Conservation (phyloP, 2,329 filamentous ascomycete genomes). For the Fusarium succisae region DNA sequence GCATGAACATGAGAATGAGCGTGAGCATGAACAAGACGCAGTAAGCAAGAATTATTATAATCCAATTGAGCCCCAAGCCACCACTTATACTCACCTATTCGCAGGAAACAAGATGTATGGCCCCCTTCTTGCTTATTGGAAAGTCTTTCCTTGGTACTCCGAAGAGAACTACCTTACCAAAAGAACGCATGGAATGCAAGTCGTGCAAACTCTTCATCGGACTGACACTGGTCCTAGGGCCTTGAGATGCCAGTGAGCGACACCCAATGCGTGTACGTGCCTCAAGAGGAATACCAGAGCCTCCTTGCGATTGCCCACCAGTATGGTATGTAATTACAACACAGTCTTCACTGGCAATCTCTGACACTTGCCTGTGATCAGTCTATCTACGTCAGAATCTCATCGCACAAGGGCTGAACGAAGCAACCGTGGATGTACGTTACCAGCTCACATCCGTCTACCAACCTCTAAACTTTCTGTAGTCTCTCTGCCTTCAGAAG, state of each 20-base stretch:
- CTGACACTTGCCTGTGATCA: constrained; percentile 12
- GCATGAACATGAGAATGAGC: constrained; percentile 5
- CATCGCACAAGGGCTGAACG: constrained; percentile 57
- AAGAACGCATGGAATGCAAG: not conserved
- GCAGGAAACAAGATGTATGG: constrained; percentile 24
- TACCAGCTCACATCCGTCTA: not conserved
- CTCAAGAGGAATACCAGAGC: constrained; percentile 68
- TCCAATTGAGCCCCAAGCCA: not conserved
- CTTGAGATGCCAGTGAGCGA: not conserved
- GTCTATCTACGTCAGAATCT: constrained; percentile 54
- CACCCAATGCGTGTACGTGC: constrained; percentile 59
- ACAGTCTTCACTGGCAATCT: not conserved
- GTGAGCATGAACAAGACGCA: not conserved
- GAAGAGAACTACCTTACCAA: too few species aligned
- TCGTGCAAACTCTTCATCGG: not conserved
- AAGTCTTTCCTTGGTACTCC: not conserved
- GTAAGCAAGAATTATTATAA: constrained; percentile 2
- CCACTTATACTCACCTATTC: not conserved
- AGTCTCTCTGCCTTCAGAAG: constrained; percentile 21
- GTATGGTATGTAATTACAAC: constrained; percentile 58
- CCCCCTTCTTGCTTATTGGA: not conserved
- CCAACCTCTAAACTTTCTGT: not conserved
- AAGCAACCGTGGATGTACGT: constrained; percentile 58
- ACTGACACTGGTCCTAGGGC: constrained; percentile 13
- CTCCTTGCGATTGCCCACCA: constrained; percentile 63